These are phyloP conservation scores for Beauveria sp. DNA, from an alignment of 2,329 filamentous ascomycete species.

Conservation along the genomic window DNA sequence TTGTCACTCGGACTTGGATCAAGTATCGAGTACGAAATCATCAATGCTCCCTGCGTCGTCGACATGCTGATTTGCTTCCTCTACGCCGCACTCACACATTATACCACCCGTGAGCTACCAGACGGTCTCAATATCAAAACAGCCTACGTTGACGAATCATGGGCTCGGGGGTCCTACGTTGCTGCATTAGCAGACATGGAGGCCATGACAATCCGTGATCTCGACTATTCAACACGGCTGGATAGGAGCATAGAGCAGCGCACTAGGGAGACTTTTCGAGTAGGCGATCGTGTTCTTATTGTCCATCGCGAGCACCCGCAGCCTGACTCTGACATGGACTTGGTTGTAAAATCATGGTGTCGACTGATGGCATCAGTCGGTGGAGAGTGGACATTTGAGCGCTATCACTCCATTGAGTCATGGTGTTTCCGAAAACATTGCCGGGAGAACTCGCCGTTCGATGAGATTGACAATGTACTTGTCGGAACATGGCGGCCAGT, in stretches of 20 bases:
- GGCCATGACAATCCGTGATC: not conserved
- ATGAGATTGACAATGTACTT: not conserved
- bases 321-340: not conserved
- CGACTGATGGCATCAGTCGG: not conserved
- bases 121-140: constrained; percentile 32
- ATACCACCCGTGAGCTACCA: constrained; percentile 36
- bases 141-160: constrained; percentile 14
- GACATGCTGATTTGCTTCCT: constrained; percentile 81
- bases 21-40: constrained; percentile 76
- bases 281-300: not conserved
- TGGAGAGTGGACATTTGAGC: constrained; percentile 1
- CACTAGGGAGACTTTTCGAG: not conserved
- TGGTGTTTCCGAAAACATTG: not conserved
- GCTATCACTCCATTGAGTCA: not conserved
- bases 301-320: not conserved
- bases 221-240: not conserved
- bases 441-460: not conserved
- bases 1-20: constrained; percentile 79
- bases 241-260: not conserved
- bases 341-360: constrained; percentile 1
- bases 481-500: not conserved
- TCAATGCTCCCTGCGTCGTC: constrained; percentile 71
- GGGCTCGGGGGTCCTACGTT: not conserved
- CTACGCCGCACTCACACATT: constrained; percentile 47
- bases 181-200: not conserved